Percentiles rank a stretch among this genome's conserved stretches.
phyloP scores from a whole-genome alignment of 2,329 filamentous ascomycete genomes.

The Epichloe gansuensis region DNA sequence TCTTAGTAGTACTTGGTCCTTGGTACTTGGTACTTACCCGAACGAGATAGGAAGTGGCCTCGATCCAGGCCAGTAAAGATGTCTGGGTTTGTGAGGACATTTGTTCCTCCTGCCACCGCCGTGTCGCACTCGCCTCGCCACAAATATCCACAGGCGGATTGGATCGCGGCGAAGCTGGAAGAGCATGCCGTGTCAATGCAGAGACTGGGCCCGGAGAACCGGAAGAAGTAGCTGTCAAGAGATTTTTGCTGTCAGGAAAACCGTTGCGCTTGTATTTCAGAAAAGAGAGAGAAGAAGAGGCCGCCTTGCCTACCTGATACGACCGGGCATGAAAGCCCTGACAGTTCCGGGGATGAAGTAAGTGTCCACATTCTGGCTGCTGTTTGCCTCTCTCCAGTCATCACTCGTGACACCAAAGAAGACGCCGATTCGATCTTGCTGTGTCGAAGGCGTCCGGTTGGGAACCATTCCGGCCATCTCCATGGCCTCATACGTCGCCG shows the following conservation, averaged over 20 bases:
- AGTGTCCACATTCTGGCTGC: conserved; percentile 49
- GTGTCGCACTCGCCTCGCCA: conserved; percentile 5
- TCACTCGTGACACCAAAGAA: conserved; percentile 69
- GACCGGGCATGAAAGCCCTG: conserved; percentile 38
- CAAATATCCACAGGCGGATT: conserved; percentile 3
- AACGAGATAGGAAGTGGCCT: no score
- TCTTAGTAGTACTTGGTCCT: no score
- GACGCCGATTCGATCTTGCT: conserved; percentile 46
- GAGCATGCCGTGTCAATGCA: conserved; percentile 68
- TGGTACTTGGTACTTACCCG: no score
- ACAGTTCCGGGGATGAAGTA: conserved; percentile 40
- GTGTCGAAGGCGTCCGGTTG: conserved; percentile 33
- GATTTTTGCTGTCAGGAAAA: background rate
- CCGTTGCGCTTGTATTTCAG: no score
- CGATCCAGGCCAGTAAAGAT: conserved; percentile 1
- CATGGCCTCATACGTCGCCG: conserved; percentile 64
- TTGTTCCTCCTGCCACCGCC: conserved; percentile 2
- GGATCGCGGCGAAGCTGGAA: conserved; percentile 54
- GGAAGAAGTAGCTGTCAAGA: conserved; percentile 52
- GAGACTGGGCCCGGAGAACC: conserved; percentile 60
- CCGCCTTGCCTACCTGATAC: conserved; percentile 45
- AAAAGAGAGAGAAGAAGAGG: no score
- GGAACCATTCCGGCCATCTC: conserved; percentile 50
- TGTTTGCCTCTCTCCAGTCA: conserved; percentile 69
- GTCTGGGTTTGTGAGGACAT: conserved; percentile 8